A percentile compares a stretch with the other conserved stretches of the same genome.
Conservation (phyloP, 192 early-diverging fungal species). For the Entophlyctis luteolus region DNA sequence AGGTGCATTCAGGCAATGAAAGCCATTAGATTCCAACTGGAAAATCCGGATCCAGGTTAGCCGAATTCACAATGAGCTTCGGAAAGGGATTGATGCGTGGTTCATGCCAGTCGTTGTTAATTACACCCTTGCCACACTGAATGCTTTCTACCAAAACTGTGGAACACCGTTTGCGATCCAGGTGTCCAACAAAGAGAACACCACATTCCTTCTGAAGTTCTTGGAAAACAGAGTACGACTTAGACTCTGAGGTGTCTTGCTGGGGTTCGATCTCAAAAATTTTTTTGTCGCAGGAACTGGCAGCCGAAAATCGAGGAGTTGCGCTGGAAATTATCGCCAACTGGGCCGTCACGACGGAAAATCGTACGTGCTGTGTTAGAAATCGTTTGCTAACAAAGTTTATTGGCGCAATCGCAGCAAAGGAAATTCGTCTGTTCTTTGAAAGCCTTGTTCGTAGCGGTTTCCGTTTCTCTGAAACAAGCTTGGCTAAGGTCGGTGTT, state of each 20-base stretch:
- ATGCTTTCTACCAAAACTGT: constrained; percentile 25
- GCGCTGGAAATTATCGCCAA: constrained; percentile 25
- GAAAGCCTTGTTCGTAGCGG: constrained; percentile 12
- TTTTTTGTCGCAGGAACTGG: constrained; percentile 4
- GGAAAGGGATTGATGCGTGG: not conserved
- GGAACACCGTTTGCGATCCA: constrained; percentile 6
- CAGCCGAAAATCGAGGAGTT: constrained; percentile 19
- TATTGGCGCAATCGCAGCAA: not conserved
- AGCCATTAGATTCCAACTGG: constrained; percentile 8
- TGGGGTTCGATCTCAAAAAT: not conserved
- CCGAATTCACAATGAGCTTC: not conserved
- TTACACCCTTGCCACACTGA: constrained; percentile 20
- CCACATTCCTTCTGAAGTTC: constrained; percentile 12
- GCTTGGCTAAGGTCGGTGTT: not conserved
- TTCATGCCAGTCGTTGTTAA: constrained; percentile 14
- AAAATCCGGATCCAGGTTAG: not conserved
- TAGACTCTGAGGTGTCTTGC: not conserved
- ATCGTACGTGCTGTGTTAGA: not conserved
- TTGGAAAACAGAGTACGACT: constrained; percentile 5
- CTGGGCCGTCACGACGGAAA: not conserved
- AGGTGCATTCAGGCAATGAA: constrained; percentile 15
- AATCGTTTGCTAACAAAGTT: not conserved
- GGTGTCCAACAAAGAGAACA: constrained; percentile 9
- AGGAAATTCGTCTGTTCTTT: constrained; percentile 20
- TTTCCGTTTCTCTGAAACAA: constrained; percentile 13